These are phyloP conservation scores for Suillus brevipes DNA, from an alignment of 768 basidiomycete genomes.

Conservation along the genomic window DNA sequence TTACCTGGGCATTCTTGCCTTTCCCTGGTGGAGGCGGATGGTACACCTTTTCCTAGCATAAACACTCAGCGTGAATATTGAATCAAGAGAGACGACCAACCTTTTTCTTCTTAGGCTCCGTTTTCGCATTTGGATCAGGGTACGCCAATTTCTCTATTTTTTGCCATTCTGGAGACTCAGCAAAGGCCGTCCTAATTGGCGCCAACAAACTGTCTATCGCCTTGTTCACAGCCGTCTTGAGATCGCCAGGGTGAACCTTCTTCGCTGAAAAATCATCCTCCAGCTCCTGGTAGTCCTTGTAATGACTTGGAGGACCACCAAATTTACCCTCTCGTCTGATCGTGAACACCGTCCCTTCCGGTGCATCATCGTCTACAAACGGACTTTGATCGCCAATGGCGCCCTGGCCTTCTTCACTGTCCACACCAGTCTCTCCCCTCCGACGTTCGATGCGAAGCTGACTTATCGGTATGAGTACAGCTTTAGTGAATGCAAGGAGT, in stretches of 20 bases:
- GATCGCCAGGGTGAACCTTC: conserved; percentile 84
- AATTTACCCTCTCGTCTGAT: conserved; percentile 77
- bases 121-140: conserved; percentile 69
- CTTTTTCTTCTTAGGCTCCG: conserved; percentile 66
- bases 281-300: conserved; percentile 61
- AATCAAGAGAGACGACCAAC: background rate
- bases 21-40: conserved; percentile 83
- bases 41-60: conserved; percentile 70
- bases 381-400: conserved; percentile 54
- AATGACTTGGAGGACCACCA: conserved; percentile 76
- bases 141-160: conserved; percentile 77
- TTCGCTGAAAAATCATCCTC: conserved; percentile 73
- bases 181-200: conserved; percentile 79
- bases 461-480: conserved; percentile 88
- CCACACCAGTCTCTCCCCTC: conserved; percentile 44
- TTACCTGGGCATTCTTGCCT: conserved; percentile 49
- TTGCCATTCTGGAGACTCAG: conserved; percentile 79
- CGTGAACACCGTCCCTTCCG: conserved; percentile 79
- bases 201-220: conserved; percentile 74
- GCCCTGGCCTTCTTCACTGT: conserved; percentile 46
- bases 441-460: conserved; percentile 65
- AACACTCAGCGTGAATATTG: conserved; percentile 1
- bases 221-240: conserved; percentile 77
- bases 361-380: conserved; percentile 69
- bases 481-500: conserved; percentile 78